Evolutionary conservation across 495 filamentous ascomycete genomes (phyloP).

Genomic region (Alectoria sarmentosa): DNA sequence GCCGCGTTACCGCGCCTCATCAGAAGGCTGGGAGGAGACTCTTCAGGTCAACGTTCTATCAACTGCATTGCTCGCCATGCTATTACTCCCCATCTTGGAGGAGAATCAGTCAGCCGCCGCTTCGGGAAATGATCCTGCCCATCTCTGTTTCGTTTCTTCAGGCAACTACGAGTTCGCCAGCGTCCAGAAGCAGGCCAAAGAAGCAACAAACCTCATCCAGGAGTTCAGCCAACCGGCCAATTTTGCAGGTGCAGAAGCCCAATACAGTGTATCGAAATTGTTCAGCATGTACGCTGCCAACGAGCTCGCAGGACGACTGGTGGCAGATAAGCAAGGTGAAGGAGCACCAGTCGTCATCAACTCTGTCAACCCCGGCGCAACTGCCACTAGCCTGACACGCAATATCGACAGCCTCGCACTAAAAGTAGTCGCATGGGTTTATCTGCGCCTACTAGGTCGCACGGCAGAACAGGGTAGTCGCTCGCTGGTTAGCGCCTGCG

Average conservation of each 20-base stretch:
- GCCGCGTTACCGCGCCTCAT: conserved; percentile 30
- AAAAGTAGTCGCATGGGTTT: too few species aligned
- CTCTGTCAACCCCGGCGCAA: background rate
- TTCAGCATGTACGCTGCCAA: background rate
- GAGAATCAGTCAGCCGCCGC: too few species aligned
- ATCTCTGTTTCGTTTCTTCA: background rate
- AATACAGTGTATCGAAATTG: too few species aligned
- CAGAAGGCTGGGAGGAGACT: conserved; percentile 47
- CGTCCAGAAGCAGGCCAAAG: too few species aligned
- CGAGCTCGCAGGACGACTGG: background rate
- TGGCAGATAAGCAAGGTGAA: background rate
- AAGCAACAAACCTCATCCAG: too few species aligned
- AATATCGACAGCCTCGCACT: background rate
- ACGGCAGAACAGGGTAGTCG: background rate
- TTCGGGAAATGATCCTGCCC: too few species aligned
- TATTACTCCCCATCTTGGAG: conserved; percentile 41
- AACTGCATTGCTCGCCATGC: conserved; percentile 46
- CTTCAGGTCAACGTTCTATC: conserved; percentile 55
- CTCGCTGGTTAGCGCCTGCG: background rate
- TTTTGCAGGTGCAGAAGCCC: too few species aligned
- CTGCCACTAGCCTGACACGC: background rate
- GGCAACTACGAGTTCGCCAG: too few species aligned
- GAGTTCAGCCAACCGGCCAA: too few species aligned
- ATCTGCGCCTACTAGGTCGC: too few species aligned
- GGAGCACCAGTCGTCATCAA: background rate